Evolutionary conservation across 2,329 filamentous ascomycete genomes (phyloP).

Genomic region (Zymoseptoria tritici): DNA sequence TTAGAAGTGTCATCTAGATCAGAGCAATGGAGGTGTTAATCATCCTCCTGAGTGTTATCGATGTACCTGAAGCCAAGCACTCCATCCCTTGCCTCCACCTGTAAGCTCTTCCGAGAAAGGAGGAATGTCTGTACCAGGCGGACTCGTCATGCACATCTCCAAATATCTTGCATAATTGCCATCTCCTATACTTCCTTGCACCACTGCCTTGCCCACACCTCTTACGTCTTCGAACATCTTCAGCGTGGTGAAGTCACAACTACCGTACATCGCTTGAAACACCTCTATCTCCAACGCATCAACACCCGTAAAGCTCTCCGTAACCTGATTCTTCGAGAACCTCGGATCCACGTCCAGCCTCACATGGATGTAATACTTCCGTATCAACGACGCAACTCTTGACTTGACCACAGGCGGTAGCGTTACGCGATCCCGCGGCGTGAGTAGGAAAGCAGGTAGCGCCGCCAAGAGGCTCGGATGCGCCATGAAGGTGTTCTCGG

Average conservation of each 20-base stretch:
- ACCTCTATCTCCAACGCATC: constrained; percentile 45
- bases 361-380: constrained; percentile 39
- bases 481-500: constrained; percentile 44
- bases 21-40: too few relatives aligned
- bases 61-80: constrained; percentile 13
- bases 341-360: constrained; percentile 44
- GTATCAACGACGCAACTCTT: constrained; percentile 31
- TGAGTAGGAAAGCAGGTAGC: constrained; percentile 36
- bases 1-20: neutral
- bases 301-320: constrained; percentile 38
- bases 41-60: neutral
- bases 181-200: constrained; percentile 38
- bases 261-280: constrained; percentile 40
- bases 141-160: constrained; percentile 39
- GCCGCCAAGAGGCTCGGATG: constrained; percentile 40
- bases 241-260: constrained; percentile 37
- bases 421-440: constrained; percentile 10
- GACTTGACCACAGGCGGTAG: constrained; percentile 32
- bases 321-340: constrained; percentile 35
- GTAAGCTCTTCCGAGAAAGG: constrained; percentile 15
- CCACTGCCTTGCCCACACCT: constrained; percentile 37
- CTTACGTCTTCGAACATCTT: constrained; percentile 40
- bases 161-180: constrained; percentile 38
- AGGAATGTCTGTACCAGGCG: constrained; percentile 24
- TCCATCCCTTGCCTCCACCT: constrained; percentile 12